These are phyloP conservation scores for Solanum paucissectum DNA, from an alignment of 257 asterid genomes.

Conservation along the genomic window DNA sequence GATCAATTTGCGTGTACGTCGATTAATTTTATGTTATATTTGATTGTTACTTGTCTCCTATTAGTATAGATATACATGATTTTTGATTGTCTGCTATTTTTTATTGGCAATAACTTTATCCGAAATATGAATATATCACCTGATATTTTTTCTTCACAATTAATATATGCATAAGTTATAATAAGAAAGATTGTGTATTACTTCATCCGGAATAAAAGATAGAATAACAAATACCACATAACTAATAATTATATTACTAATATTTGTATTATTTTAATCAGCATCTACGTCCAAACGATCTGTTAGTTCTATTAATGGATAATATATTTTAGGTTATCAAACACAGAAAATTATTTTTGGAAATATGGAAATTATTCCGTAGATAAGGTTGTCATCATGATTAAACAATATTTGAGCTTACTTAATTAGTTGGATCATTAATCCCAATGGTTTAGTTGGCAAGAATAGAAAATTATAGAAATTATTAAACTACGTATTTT, in stretches of 20 bases:
- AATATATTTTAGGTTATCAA: neutral
- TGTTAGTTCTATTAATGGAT: neutral
- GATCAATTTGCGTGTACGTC: rapidly evolving
- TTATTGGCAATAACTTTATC: no score
- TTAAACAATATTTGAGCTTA: neutral
- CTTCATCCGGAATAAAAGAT: no score
- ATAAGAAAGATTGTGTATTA: no score
- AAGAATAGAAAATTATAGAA: neutral
- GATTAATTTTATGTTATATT: neutral
- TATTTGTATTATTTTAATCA: neutral
- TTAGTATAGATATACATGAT: no score
- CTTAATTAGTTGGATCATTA: neutral
- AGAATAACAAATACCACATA: no score
- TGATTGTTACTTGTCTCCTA: neutral
- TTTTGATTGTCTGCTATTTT: neutral
- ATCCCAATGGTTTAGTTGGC: neutral
- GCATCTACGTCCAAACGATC: neutral
- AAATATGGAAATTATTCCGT: neutral
- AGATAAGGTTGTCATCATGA: neutral
- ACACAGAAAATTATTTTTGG: neutral
- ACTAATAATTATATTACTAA: neutral
- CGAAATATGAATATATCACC: no score
- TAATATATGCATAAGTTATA: no score
- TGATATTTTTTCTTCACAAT: no score
- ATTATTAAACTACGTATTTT: neutral